phyloP scores from a whole-genome alignment of 176 grass and related monocot species.

The Thinopyrum elongatum region DNA sequence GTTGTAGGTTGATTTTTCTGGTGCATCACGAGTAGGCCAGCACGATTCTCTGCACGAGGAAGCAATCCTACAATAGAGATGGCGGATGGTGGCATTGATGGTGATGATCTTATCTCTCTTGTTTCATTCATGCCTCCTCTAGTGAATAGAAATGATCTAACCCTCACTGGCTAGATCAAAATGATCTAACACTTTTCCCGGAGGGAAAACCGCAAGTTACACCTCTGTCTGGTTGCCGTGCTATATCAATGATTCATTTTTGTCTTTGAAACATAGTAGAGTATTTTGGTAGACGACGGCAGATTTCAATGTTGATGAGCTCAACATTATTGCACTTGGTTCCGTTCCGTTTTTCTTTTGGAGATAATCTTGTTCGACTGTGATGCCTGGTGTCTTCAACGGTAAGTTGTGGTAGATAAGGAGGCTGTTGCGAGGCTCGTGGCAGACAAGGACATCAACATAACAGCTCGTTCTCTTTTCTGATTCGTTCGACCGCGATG shows the following conservation, averaged over 20 bases:
- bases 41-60: neutral
- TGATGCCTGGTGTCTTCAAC: neutral
- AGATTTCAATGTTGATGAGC: neutral
- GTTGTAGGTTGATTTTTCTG: neutral
- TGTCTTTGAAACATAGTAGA: neutral
- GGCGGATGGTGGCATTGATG: neutral
- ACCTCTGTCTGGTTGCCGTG: neutral
- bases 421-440: too few species aligned
- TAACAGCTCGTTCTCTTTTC: too few species aligned
- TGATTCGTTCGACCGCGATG: neutral
- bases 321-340: neutral
- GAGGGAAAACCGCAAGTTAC: neutral
- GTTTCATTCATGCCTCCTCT: neutral
- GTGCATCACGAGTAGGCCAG: neutral
- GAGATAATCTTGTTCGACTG: neutral
- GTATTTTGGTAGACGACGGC: neutral
- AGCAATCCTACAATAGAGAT: neutral
- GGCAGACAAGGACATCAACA: too few species aligned
- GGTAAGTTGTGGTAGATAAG: neutral
- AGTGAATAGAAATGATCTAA: neutral
- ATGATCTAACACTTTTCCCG: neutral
- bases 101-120: too few species aligned
- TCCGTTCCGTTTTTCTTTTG: neutral
- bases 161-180: neutral
- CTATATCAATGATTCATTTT: neutral